Conservation (phyloP, 257 asterid genomes). For the Prunella vulgaris region DNA sequence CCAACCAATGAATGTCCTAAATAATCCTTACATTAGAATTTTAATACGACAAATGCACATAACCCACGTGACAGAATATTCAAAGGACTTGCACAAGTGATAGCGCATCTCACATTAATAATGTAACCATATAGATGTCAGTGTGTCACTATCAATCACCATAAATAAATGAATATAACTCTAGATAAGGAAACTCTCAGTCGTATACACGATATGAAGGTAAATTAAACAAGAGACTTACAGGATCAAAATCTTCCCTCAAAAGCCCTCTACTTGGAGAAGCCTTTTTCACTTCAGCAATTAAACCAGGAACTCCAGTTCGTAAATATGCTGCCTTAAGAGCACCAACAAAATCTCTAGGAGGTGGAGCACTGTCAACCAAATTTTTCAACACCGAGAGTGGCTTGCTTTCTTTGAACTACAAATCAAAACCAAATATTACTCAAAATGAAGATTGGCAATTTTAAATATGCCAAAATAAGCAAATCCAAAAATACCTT, state of each 20-base stretch:
- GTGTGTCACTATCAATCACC: neutral
- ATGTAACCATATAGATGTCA: neutral
- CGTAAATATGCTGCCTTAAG: conserved; percentile 62
- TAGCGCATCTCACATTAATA: neutral
- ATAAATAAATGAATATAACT: neutral
- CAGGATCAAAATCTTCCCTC: conserved; percentile 91
- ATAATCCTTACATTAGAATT: neutral
- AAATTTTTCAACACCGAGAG: conserved; percentile 44
- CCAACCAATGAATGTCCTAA: neutral
- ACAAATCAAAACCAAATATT: conserved; percentile 7
- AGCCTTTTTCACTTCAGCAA: conserved; percentile 98
- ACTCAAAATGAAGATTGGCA: neutral
- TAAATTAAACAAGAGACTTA: conserved; percentile 32
- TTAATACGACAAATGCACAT: neutral
- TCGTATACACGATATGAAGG: neutral
- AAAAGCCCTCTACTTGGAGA: conserved; percentile 94
- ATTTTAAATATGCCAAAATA: neutral
- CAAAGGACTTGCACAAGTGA: neutral
- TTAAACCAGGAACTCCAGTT: conserved; percentile 81
- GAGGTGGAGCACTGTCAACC: conserved; percentile 59
- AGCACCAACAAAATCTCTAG: conserved; percentile 83
- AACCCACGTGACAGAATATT: neutral
- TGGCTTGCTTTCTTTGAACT: conserved; percentile 70
- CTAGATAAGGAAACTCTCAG: neutral
- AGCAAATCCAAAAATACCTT: conserved; percentile 44